Conservation (phyloP, 2,329 filamentous ascomycete genomes). For the Botryotinia globosa region DNA sequence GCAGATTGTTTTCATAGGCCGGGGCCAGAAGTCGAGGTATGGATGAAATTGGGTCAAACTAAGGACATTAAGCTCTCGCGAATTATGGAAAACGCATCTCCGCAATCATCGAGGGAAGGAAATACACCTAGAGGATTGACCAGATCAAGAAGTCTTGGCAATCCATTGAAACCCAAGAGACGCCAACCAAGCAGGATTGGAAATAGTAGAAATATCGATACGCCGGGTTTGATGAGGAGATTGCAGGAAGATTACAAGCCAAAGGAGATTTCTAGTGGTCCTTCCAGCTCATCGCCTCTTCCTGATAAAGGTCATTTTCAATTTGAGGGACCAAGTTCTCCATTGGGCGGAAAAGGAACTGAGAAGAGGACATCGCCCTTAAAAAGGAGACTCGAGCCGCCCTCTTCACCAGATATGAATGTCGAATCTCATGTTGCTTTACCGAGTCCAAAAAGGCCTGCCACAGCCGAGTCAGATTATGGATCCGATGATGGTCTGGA, state of each 20-base stretch:
- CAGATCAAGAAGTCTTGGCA: constrained; percentile 17
- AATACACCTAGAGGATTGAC: constrained; percentile 29
- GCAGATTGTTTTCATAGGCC: constrained; percentile 52
- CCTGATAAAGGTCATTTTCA: constrained; percentile 2
- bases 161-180: constrained; percentile 49
- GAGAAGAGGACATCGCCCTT: constrained; percentile 9
- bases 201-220: constrained; percentile 36
- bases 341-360: neutral
- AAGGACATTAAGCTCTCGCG: constrained; percentile 52
- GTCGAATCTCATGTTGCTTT: neutral
- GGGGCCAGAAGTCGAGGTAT: constrained; percentile 71
- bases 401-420: neutral
- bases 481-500: constrained; percentile 20
- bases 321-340: constrained; percentile 8
- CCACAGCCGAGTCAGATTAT: constrained; percentile 17
- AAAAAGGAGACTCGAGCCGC: constrained; percentile 2
- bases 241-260: constrained; percentile 51
- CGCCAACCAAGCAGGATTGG: constrained; percentile 63
- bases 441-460: neutral
- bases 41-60: constrained; percentile 67
- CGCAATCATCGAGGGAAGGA: constrained; percentile 51
- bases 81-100: constrained; percentile 68
- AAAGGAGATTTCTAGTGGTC: constrained; percentile 31
- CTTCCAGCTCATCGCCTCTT: constrained; percentile 43
- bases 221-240: constrained; percentile 61